A percentile compares a stretch with the other conserved stretches of the same genome.
phyloP scores from a whole-genome alignment of 1,139 yeast species.

The Lodderomyces metapsilosis region DNA sequence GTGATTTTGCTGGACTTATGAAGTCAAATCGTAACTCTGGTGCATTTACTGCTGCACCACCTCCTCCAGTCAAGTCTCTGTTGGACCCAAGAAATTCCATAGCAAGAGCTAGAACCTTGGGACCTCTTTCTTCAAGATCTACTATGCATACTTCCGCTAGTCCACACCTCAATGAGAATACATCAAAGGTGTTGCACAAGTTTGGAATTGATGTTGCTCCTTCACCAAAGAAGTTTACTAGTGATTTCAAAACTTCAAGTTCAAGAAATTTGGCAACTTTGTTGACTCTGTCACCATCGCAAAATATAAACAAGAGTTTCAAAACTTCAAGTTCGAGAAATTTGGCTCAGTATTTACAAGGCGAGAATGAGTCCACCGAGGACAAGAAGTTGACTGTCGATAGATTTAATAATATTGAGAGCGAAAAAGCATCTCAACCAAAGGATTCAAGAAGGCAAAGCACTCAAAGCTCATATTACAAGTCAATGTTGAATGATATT shows the following conservation, averaged over 20 bases:
- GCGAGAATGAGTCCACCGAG: conserved; percentile 5
- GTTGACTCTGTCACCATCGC: conserved; percentile 14
- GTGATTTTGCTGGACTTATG: conserved; percentile 26
- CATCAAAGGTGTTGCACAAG: conserved; percentile 40
- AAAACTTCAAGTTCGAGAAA: conserved; percentile 48
- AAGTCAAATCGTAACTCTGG: conserved; percentile 18
- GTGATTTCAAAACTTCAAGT: conserved; percentile 42
- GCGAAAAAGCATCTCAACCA: conserved; percentile 5
- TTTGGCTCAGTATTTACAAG: conserved; percentile 28
- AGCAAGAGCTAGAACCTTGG: conserved; percentile 39
- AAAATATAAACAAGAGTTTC: conserved; percentile 13
- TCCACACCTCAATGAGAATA: conserved; percentile 15
- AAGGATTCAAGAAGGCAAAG: conserved; percentile 12
- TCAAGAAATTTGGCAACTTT: conserved; percentile 41
- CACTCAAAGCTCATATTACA: conserved; percentile 16
- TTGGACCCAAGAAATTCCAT: conserved; percentile 43
- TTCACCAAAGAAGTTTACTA: conserved; percentile 23
- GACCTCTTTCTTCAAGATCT: conserved; percentile 21
- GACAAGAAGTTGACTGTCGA: conserved; percentile 12
- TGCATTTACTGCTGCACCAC: conserved; percentile 15
- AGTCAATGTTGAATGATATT: conserved; percentile 25
- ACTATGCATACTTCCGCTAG: conserved; percentile 9
- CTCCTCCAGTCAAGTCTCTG: conserved; percentile 20
- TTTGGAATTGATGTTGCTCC: conserved; percentile 43
- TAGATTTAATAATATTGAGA: conserved; percentile 12